A percentile compares a stretch with the other conserved stretches of the same genome.
These are phyloP conservation scores for Apophysomyces variabilis DNA, from an alignment of 371 early-diverging fungal genomes.

Conservation along the genomic window DNA sequence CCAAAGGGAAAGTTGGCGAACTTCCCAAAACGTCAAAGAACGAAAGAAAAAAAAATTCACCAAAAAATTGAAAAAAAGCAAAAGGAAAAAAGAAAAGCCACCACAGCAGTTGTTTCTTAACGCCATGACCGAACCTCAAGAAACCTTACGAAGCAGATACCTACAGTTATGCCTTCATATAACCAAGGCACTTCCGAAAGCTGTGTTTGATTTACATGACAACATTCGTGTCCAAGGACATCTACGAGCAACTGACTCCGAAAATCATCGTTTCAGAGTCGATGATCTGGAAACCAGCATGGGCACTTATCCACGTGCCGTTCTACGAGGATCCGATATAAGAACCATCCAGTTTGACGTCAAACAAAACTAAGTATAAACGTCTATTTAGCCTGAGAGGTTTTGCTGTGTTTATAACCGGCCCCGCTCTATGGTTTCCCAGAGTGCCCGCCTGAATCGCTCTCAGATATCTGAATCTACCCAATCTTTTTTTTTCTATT, in stretches of 20 bases:
- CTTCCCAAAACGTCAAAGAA: slow-evolving; percentile 11
- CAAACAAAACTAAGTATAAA: neutral
- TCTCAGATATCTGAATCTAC: too few species aligned
- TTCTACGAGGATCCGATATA: slow-evolving; percentile 58
- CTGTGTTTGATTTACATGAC: slow-evolving; percentile 38
- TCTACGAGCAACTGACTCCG: slow-evolving; percentile 48
- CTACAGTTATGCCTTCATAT: slow-evolving; percentile 50
- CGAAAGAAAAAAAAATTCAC: neutral
- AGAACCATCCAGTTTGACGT: neutral
- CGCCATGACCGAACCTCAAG: slow-evolving; percentile 8
- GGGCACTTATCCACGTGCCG: slow-evolving; percentile 50
- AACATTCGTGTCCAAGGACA: slow-evolving; percentile 42
- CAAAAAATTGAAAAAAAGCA: neutral
- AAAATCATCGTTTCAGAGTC: slow-evolving; percentile 56
- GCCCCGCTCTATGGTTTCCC: too few species aligned
- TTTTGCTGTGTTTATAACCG: neutral
- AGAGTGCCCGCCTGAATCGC: too few species aligned
- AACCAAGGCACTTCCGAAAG: slow-evolving; percentile 22
- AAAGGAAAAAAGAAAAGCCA: neutral
- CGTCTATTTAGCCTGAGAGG: neutral
- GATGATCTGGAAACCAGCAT: slow-evolving; percentile 50
- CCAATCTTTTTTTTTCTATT: too few species aligned
- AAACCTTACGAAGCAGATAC: slow-evolving; percentile 43
- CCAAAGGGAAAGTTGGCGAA: slow-evolving; percentile 1
- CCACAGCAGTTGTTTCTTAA: neutral